Evolutionary conservation across 23 red algal genomes (phyloP).

Genomic region (Chondrus crispus): DNA sequence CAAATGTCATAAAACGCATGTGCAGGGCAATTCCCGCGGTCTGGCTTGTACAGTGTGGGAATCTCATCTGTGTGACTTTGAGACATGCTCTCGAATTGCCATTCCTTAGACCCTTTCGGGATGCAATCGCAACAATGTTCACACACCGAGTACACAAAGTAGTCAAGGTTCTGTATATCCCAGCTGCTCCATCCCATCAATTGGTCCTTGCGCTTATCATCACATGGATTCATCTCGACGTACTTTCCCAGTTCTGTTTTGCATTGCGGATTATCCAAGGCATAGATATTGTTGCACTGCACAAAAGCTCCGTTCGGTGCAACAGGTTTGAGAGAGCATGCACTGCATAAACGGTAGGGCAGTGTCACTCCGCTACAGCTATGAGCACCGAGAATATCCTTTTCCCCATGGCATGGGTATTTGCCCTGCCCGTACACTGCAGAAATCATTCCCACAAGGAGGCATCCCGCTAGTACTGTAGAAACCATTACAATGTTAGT

Average conservation of each 20-base stretch:
- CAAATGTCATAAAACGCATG: conserved; percentile 42
- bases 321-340: neutral
- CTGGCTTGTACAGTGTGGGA: conserved; percentile 2
- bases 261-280: neutral
- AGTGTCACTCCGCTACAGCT: neutral
- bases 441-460: too few species aligned
- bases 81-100: too few species aligned
- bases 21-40: conserved; percentile 37
- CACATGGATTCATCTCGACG: conserved; percentile 10
- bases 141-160: conserved; percentile 38
- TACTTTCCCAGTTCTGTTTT: conserved; percentile 8
- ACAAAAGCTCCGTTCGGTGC: neutral
- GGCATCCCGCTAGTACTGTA: too few species aligned
- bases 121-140: conserved; percentile 44
- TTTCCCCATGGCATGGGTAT: conserved; percentile 7
- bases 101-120: neutral
- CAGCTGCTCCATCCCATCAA: neutral
- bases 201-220: neutral
- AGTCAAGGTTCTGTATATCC: conserved; percentile 21
- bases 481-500: too few species aligned
- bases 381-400: neutral
- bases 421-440: conserved; percentile 6
- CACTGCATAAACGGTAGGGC: conserved; percentile 18
- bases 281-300: conserved; percentile 41
- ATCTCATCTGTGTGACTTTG: neutral